Evolutionary conservation across 2,329 filamentous ascomycete species (phyloP).

Genomic region (Epichloe elymi): DNA sequence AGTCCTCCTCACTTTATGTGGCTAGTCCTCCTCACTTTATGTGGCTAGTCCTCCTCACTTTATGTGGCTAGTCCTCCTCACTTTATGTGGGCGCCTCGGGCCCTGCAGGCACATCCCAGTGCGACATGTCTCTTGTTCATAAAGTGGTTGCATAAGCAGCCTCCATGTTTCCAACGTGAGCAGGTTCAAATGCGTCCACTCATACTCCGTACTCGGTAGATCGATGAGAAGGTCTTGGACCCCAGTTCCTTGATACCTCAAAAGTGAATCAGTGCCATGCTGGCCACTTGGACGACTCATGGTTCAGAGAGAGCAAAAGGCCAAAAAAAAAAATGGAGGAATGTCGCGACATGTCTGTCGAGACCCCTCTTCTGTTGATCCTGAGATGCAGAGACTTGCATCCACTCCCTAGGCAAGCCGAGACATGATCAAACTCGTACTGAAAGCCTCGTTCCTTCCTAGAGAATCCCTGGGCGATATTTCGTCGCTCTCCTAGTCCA

Average conservation of each 20-base stretch:
- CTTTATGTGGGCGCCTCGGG: too few species aligned
- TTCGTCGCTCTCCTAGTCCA: not conserved
- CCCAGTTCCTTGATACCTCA: too few species aligned
- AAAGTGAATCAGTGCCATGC: not conserved
- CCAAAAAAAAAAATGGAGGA: too few species aligned
- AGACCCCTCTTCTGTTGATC: too few species aligned
- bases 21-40: too few species aligned
- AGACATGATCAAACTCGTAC: not conserved
- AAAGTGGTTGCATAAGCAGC: conserved; percentile 2
- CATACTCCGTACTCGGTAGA: not conserved
- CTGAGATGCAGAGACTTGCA: not conserved
- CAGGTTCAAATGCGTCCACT: not conserved
- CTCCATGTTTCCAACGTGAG: not conserved
- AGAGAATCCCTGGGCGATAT: not conserved
- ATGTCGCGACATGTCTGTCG: too few species aligned
- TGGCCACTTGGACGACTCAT: too few species aligned
- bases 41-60: too few species aligned
- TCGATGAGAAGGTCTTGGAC: not conserved
- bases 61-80: too few species aligned
- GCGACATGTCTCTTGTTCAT: not conserved
- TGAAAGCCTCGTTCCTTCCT: not conserved
- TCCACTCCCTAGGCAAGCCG: not conserved
- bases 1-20: too few species aligned
- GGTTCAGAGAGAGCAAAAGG: too few species aligned
- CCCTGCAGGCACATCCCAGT: too few species aligned